phyloP scores from a whole-genome alignment of 2,329 filamentous ascomycete genomes.

The Colletotrichum orbiculare region DNA sequence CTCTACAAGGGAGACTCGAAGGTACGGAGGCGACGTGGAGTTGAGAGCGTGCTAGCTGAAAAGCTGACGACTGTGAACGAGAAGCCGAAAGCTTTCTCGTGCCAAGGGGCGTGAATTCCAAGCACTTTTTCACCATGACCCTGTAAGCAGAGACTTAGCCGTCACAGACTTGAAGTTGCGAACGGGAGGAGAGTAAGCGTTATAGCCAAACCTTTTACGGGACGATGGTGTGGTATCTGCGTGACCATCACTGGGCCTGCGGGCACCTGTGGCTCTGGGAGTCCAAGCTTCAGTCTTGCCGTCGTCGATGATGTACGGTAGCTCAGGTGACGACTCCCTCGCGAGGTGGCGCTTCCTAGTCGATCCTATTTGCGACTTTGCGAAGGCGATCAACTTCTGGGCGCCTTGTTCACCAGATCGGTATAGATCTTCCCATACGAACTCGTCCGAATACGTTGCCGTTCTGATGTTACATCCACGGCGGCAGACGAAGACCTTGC shows the following conservation, averaged over 20 bases:
- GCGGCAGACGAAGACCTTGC: slow-evolving; percentile 90
- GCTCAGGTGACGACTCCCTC: slow-evolving; percentile 44
- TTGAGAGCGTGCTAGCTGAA: slow-evolving; percentile 87
- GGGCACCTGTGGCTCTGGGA: slow-evolving; percentile 22
- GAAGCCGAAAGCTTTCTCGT: slow-evolving; percentile 84
- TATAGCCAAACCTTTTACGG: slow-evolving; percentile 56
- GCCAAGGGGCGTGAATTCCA: slow-evolving; percentile 96
- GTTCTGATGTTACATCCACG: slow-evolving; percentile 90
- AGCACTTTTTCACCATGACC: slow-evolving; percentile 83
- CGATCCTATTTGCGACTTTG: slow-evolving; percentile 79
- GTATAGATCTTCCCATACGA: slow-evolving; percentile 90
- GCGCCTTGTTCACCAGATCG: slow-evolving; percentile 73
- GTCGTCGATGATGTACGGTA: slow-evolving; percentile 44
- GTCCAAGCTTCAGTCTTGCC: slow-evolving; percentile 40
- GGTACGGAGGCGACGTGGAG: slow-evolving; percentile 96
- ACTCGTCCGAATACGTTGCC: slow-evolving; percentile 91
- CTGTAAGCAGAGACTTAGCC: slow-evolving; percentile 42
- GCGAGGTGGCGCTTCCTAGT: slow-evolving; percentile 62
- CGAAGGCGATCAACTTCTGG: slow-evolving; percentile 70
- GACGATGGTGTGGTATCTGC: slow-evolving; percentile 57
- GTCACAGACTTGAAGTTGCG: background rate
- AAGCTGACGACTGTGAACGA: slow-evolving; percentile 83
- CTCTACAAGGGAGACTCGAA: slow-evolving; percentile 87
- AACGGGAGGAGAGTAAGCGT: background rate
- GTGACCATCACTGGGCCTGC: slow-evolving; percentile 28